These are phyloP conservation scores for Alternaria sp. DNA, from an alignment of 2,329 filamentous ascomycete genomes.

Conservation along the genomic window DNA sequence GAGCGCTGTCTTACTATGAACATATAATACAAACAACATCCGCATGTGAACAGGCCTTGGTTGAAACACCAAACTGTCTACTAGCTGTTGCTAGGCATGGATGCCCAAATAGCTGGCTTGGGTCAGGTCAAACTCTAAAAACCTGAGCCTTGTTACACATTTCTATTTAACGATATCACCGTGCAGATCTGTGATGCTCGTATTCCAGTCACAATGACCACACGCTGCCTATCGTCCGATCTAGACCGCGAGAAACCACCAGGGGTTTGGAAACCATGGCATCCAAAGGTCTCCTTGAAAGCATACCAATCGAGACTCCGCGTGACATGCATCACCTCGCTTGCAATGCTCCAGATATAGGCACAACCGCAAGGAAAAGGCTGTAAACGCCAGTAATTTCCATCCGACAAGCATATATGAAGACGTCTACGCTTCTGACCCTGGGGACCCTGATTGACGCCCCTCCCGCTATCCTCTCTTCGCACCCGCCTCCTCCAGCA, in stretches of 20 bases:
- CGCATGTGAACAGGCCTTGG: neutral
- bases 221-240: neutral
- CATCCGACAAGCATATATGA: too few relatives aligned
- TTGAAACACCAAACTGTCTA: neutral
- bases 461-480: neutral
- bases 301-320: neutral
- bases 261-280: neutral
- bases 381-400: too few relatives aligned
- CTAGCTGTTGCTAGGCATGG: neutral
- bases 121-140: neutral
- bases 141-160: neutral
- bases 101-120: neutral
- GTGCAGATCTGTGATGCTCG: neutral
- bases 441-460: neutral
- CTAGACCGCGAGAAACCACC: neutral
- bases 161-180: neutral
- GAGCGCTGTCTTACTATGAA: neutral
- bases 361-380: neutral
- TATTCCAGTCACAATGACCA: neutral
- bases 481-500: slow-evolving; percentile 27
- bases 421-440: neutral
- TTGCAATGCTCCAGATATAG: neutral
- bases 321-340: neutral
- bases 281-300: neutral
- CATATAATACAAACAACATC: neutral